These are phyloP conservation scores for Neophaeococcomyces mojaviensis DNA, from an alignment of 2,329 filamentous ascomycete genomes.

Conservation along the genomic window DNA sequence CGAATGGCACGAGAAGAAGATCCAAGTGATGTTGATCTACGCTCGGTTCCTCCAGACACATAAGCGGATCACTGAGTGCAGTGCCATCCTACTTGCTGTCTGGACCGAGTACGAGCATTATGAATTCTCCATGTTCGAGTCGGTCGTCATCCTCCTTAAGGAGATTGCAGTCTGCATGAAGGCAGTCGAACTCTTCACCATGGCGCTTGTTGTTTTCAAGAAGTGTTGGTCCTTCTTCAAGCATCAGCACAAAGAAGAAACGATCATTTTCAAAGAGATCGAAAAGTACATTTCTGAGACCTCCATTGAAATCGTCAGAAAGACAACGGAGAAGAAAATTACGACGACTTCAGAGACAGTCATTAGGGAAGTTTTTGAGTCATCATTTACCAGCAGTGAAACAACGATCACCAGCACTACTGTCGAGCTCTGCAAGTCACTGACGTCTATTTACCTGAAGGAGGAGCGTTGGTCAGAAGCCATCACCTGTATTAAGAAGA, in stretches of 20 bases:
- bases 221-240: conserved; percentile 25
- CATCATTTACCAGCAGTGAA: conserved; percentile 32
- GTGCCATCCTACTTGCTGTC: conserved; percentile 38
- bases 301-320: conserved; percentile 34
- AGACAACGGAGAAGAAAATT: conserved; percentile 30
- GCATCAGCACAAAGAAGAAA: conserved; percentile 23
- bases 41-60: conserved; percentile 40
- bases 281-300: conserved; percentile 38
- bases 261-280: conserved; percentile 34
- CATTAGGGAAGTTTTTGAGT: conserved; percentile 39
- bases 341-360: conserved; percentile 35
- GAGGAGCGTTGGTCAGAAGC: conserved; percentile 43
- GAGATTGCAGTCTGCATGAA: conserved; percentile 41
- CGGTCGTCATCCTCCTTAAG: conserved; percentile 30
- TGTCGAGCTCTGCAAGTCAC: conserved; percentile 13
- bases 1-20: conserved; percentile 43
- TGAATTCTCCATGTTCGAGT: conserved; percentile 34
- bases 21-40: conserved; percentile 41
- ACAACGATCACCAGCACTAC: conserved; percentile 31
- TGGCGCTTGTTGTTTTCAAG: conserved; percentile 44
- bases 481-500: conserved; percentile 37
- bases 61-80: conserved; percentile 38
- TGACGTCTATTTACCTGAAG: conserved; percentile 31
- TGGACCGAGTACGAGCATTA: conserved; percentile 45
- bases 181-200: conserved; percentile 36